Conservation (phyloP, 225 moss, liverwort and hornwort species). For the Bryum argenteum region DNA sequence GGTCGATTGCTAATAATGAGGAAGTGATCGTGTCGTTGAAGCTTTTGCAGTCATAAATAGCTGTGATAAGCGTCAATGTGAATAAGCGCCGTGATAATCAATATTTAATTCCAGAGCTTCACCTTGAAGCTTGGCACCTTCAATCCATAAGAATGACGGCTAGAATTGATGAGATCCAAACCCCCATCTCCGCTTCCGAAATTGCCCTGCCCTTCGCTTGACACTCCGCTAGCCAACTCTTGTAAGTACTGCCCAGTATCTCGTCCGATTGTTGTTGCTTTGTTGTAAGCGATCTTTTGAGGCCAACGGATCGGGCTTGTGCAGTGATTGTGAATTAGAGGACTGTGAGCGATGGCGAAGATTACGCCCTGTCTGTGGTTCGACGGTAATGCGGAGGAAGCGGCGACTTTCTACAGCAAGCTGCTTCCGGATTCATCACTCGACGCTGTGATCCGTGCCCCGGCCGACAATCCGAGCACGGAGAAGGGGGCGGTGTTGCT, state of each 20-base stretch:
- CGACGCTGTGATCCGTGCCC: constrained; percentile 19
- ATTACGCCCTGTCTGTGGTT: constrained; percentile 56
- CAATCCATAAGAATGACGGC: constrained; percentile 16
- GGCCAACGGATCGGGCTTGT: neutral
- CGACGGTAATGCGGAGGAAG: constrained; percentile 44
- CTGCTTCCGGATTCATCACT: constrained; percentile 45
- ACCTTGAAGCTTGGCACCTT: constrained; percentile 17
- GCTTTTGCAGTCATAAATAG: neutral
- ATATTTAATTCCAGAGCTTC: constrained; percentile 8
- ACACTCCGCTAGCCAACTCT: neutral
- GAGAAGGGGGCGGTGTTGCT: constrained; percentile 25
- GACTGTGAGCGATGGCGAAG: constrained; percentile 28
- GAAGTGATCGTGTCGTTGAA: constrained; percentile 14
- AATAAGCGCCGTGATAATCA: too few relatives aligned
- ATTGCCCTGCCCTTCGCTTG: neutral
- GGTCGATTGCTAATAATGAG: neutral
- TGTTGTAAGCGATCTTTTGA: neutral
- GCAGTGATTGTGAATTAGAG: constrained; percentile 12
- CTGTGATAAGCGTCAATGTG: neutral
- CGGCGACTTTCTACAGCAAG: constrained; percentile 41
- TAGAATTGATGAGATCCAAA: neutral
- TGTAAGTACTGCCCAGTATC: neutral
- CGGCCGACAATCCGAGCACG: constrained; percentile 40
- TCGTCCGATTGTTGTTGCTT: too few relatives aligned
- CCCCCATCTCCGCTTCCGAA: neutral